A percentile compares a stretch with the other conserved stretches of the same genome.
Conservation (phyloP, 2,329 filamentous ascomycete species). For the Exophiala aquamarina region DNA sequence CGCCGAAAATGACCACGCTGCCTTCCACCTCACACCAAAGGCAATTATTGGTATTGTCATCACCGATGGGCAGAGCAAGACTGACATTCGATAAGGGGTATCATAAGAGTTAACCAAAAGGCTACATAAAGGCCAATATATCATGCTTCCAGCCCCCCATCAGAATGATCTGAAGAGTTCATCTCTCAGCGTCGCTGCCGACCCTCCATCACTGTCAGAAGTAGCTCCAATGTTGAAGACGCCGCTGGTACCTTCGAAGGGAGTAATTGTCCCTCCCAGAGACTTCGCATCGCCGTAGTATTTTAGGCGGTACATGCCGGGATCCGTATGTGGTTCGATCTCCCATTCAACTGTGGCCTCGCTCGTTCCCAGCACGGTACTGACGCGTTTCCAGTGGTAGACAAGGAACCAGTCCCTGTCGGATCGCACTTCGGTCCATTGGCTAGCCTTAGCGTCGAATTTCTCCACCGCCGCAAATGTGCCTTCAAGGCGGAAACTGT, state of each 20-base stretch:
- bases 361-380: conserved; percentile 69
- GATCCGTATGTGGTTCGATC: conserved; percentile 53
- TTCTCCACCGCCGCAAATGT: conserved; percentile 78
- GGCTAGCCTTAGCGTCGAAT: conserved; percentile 43
- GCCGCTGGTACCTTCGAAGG: conserved; percentile 69
- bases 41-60: no score
- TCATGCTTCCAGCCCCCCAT: no score
- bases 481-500: conserved; percentile 75
- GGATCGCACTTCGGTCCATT: conserved; percentile 67
- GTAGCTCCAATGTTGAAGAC: conserved; percentile 36
- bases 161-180: conserved; percentile 18
- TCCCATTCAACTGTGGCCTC: conserved; percentile 81
- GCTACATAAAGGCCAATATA: no score
- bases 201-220: no score
- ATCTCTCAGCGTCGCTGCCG: conserved; percentile 5
- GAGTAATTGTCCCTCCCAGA: conserved; percentile 58
- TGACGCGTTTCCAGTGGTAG: conserved; percentile 75
- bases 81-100: no score
- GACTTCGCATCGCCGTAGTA: conserved; percentile 85
- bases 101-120: no score
- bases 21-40: no score
- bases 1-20: no score
- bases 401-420: conserved; percentile 84
- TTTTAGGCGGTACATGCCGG: conserved; percentile 72
- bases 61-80: no score